Evolutionary conservation across 2,329 filamentous ascomycete genomes (phyloP), one percentile per base, ranked within the genome.

Genomic region (Penicillium sp.): DNA sequence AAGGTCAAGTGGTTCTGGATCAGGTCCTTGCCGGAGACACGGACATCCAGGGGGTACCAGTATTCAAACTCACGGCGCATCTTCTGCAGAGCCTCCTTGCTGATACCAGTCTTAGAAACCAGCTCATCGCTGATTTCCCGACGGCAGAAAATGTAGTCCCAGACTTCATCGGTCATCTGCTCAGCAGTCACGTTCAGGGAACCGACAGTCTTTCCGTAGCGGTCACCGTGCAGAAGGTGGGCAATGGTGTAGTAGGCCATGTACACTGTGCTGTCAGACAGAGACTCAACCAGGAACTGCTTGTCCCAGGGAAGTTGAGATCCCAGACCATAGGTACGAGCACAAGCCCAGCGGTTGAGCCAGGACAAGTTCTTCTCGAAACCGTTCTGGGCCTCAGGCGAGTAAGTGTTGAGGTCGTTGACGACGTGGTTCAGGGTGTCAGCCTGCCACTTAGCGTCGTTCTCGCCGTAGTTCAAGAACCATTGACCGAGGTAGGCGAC

Each of bases 391-490:
- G 90, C 87, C 69, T 92, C 89, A 29, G 78, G 71, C n/a, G 81
- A 84, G 76, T 89, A 97, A 7, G 89, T 89, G 73, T 96, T 89
- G 56, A 96, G 76, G 51, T 80, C 82, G 66, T 86, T 85, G 49
- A 83, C 82, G 43, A 95, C 85, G 69, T 88, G 86, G 61, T 86
- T 81, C 49, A 92, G 78, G 13, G 88, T 90, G 41, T 82, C 79
- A 57, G 88, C 76, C 68, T 89, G 89, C 94, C 94, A 97, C 45
- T 86, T 82, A 41, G 77, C 75, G 63, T 86, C 84, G 57, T 90
- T 89, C 74, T 92, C 89, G 57, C 94, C 94, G 67, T 99, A 99
- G 75, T 96, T 93, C 65, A 99, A 79, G 76, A 95, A 99, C 92
- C 94, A 99, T 75, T 99, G 94, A 65, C 96, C 93, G 68, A 97